Evolutionary conservation across 345 rosid genomes (phyloP).

Genomic region (Durio zibethinus): DNA sequence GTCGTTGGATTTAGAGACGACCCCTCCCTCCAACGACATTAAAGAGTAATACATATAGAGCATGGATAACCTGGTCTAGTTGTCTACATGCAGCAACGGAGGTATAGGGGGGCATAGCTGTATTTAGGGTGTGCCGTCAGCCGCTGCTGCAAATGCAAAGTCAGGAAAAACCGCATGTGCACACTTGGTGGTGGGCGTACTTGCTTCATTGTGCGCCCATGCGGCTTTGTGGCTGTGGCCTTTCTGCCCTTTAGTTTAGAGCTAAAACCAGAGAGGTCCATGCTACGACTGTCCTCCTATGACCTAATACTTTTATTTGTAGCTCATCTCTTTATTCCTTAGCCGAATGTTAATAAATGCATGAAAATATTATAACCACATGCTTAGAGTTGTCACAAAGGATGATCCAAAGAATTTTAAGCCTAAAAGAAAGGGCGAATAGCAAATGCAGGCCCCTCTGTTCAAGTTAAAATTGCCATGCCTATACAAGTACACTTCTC

Average conservation of each 20-base stretch:
- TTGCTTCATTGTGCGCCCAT: neutral
- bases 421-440: neutral
- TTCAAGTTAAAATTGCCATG: neutral
- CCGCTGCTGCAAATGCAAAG: neutral
- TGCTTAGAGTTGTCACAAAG: neutral
- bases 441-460: neutral
- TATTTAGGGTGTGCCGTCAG: neutral
- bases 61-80: neutral
- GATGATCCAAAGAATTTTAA: neutral
- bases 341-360: neutral
- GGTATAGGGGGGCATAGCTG: neutral
- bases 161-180: constrained; percentile 8
- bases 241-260: neutral
- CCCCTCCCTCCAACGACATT: neutral
- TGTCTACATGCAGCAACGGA: neutral
- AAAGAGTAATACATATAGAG: too few species aligned
- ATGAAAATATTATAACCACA: neutral
- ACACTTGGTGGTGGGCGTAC: constrained; percentile 5
- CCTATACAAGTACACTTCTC: constrained; percentile 33
- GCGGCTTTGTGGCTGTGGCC: neutral
- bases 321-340: neutral
- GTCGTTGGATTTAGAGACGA: neutral
- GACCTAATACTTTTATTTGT: neutral
- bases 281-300: neutral
- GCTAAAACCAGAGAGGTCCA: constrained; percentile 12